These are phyloP conservation scores for Trichoderma erinaceum DNA, from an alignment of 495 filamentous ascomycete species.

Conservation along the genomic window DNA sequence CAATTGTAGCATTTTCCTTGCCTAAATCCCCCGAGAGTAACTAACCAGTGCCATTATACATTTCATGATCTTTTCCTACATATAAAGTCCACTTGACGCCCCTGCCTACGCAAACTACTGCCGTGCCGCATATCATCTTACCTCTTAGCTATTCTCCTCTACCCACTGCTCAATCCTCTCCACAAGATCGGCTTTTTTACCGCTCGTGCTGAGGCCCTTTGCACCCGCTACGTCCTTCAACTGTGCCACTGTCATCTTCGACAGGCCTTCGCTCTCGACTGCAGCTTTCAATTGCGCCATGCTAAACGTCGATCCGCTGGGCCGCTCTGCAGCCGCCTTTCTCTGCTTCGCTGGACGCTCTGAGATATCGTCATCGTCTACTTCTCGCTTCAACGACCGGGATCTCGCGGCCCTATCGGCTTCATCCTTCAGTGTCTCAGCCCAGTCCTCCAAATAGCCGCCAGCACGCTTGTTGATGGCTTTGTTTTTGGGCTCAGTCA, in stretches of 20 bases:
- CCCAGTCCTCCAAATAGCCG: conserved; percentile 70
- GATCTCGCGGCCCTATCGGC: conserved; percentile 29
- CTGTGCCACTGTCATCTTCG: conserved; percentile 64
- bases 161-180: conserved; percentile 73
- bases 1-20: no score
- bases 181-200: conserved; percentile 75
- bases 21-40: no score
- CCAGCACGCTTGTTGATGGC: conserved; percentile 82
- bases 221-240: conserved; percentile 61
- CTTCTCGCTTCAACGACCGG: conserved; percentile 39
- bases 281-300: conserved; percentile 53
- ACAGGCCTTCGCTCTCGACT: conserved; percentile 53
- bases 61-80: neutral
- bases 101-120: neutral
- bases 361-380: conserved; percentile 29
- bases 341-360: conserved; percentile 36
- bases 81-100: no score
- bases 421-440: conserved; percentile 53
- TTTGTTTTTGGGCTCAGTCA: conserved; percentile 73
- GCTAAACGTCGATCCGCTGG: conserved; percentile 32
- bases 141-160: conserved; percentile 45
- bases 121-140: neutral
- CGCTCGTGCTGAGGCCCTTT: conserved; percentile 54
- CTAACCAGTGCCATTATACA: neutral
- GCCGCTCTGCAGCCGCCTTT: conserved; percentile 29